These are phyloP conservation scores for Lomentospora prolificans DNA, from an alignment of 2,329 filamentous ascomycete species.

Conservation along the genomic window DNA sequence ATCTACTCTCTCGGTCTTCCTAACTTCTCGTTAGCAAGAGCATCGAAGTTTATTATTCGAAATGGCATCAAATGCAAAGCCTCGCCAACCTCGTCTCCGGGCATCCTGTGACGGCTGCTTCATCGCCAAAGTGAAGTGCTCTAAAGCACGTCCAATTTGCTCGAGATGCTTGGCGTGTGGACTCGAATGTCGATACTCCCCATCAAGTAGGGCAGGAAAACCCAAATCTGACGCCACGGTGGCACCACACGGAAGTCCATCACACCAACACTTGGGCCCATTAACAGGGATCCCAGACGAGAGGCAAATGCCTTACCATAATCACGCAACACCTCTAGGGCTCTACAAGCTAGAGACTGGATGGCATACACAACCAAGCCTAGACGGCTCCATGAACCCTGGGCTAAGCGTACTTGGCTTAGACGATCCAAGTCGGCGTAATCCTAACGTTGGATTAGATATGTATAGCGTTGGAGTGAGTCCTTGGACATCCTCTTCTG, in stretches of 20 bases:
- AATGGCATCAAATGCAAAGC: slow-evolving; percentile 3
- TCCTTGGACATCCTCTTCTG: slow-evolving; percentile 29
- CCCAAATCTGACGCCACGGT: slow-evolving; percentile 2
- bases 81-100: slow-evolving; percentile 30
- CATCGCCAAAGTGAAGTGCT: slow-evolving; percentile 46
- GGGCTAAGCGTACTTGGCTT: slow-evolving; percentile 21
- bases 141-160: slow-evolving; percentile 42
- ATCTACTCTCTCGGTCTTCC: not conserved
- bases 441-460: slow-evolving; percentile 14
- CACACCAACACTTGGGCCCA: not conserved
- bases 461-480: slow-evolving; percentile 25
- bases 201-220: slow-evolving; percentile 36
- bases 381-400: slow-evolving; percentile 23
- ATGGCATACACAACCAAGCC: slow-evolving; percentile 27
- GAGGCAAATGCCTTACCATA: not conserved
- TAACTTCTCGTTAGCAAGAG: not conserved
- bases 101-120: slow-evolving; percentile 46
- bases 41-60: too few relatives aligned
- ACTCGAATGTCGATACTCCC: slow-evolving; percentile 40
- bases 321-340: slow-evolving; percentile 10
- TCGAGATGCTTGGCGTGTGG: slow-evolving; percentile 40
- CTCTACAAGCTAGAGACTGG: slow-evolving; percentile 27
- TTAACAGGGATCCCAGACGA: not conserved
- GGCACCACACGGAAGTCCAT: not conserved
- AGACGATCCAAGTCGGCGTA: slow-evolving; percentile 17